phyloP scores from a whole-genome alignment of 2,329 filamentous ascomycete species.

The Periconia macrospinosa region DNA sequence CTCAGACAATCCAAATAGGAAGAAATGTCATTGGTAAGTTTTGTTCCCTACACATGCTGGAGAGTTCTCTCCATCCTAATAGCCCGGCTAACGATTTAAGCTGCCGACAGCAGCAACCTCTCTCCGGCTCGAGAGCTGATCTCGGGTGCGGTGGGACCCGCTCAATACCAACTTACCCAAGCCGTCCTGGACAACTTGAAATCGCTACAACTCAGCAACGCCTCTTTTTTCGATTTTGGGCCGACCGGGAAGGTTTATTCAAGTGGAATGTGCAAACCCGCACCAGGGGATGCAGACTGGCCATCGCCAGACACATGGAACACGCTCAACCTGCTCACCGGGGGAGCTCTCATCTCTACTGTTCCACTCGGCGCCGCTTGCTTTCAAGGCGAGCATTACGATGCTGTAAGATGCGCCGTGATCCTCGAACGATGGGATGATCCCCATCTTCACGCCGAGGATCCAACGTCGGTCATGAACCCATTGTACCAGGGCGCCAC shows the following conservation, averaged over 20 bases:
- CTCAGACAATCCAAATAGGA: neutral
- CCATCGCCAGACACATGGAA: constrained; percentile 16
- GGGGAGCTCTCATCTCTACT: constrained; percentile 34
- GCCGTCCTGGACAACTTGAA: neutral
- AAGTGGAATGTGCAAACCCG: neutral
- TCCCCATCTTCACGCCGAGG: neutral
- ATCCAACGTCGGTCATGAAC: constrained; percentile 28
- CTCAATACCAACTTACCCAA: neutral
- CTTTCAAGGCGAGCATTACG: constrained; percentile 16
- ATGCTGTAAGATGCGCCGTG: neutral
- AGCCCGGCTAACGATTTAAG: neutral
- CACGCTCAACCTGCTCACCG: constrained; percentile 32
- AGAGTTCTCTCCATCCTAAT: neutral
- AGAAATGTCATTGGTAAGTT: neutral
- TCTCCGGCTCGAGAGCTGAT: neutral
- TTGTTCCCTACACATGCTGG: neutral
- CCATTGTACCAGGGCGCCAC: constrained; percentile 26
- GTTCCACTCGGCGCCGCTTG: constrained; percentile 37
- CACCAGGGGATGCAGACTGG: constrained; percentile 1
- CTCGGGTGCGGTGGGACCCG: neutral
- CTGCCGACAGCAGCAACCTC: neutral
- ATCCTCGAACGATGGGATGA: neutral
- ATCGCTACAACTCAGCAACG: neutral
- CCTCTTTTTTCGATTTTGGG: neutral
- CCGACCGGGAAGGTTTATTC: neutral